Conservation (phyloP, 106 monocot genomes). For the Dactylorhiza incarnata region DNA sequence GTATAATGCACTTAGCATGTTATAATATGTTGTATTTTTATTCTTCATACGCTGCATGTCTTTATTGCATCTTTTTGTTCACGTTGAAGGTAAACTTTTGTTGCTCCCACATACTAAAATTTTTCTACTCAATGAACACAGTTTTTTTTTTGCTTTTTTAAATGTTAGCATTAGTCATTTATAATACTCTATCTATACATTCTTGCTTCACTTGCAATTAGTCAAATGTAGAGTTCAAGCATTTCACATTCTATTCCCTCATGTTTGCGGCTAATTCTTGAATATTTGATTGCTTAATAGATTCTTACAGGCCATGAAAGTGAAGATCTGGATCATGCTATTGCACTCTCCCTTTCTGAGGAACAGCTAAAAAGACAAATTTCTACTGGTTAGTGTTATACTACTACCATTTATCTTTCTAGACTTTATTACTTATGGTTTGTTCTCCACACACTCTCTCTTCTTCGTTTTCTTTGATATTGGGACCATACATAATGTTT, state of each 20-base stretch:
- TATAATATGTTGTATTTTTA: no score
- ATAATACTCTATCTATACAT: no score
- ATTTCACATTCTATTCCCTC: not conserved
- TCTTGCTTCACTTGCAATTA: not conserved
- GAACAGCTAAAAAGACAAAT: slow-evolving; percentile 62
- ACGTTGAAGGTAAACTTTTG: no score
- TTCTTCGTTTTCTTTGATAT: not conserved
- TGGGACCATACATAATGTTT: not conserved
- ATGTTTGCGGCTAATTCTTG: slow-evolving; percentile 1
- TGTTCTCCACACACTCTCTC: not conserved
- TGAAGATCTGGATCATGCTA: slow-evolving; percentile 80
- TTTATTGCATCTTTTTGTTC: no score
- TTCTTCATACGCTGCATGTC: no score
- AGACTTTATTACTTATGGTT: not conserved
- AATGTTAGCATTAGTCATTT: no score
- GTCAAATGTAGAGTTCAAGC: not conserved
- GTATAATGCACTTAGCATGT: no score
- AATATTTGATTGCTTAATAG: slow-evolving; percentile 11
- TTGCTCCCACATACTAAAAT: no score
- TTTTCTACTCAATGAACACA: no score
- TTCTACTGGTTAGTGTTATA: slow-evolving; percentile 37
- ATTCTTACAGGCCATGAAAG: slow-evolving; percentile 32
- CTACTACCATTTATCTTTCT: not conserved
- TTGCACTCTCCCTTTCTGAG: slow-evolving; percentile 76
- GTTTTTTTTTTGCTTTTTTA: no score